Evolutionary conservation across 1,284 basidiomycete genomes (phyloP), one percentile per base, ranked within the genome.

Genomic region (Gymnopus androsaceus): DNA sequence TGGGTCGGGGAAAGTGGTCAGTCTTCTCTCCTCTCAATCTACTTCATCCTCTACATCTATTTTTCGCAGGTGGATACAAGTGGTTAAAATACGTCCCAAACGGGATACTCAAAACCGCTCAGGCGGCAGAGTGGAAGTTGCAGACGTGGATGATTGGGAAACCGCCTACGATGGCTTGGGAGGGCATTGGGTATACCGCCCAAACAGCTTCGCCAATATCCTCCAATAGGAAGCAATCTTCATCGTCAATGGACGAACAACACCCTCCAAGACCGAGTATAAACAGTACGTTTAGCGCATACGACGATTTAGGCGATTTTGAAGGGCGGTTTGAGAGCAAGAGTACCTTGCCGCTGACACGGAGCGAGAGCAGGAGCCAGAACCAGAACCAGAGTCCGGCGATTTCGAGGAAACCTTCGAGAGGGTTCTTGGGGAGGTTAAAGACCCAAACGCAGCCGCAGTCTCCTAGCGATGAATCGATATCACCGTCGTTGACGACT

Each of bases 1-100:
- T 99, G 96, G 96, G 94, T 98, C 17, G 90, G 91, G 23, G 95
- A 95, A 69, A 88, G 82, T 64, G 88, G 94, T 94, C 67, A 69
- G 90, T 67, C 2, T 19, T 45, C 2, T 11, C 12, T 19, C 33
- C 17, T 48, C 46, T 52, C 61, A 25, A 59, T 31, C 9, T 37
- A 40, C 46, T n/a, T 57, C 67, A 25, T 30, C 63, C 44, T 59
- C 45, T 51, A 34, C 17, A 49, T 59, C n/a, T 62, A 54, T 52
- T 21, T 36, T 42, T 55, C 48, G 21, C 61, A 87, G 85, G 81
- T 66, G 89, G 90, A 17, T 98, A 97, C 75, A 95, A 92, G 67
- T 98, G 95, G 94, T 79, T 99, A 57, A 96, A 95, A 69, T 98
- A 95, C 69, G 89, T 99, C 1, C 96, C 96, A 0, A 94, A 93